Evolutionary conservation across 2,329 filamentous ascomycete species (phyloP).

Genomic region (Aspergillaceae sp.): DNA sequence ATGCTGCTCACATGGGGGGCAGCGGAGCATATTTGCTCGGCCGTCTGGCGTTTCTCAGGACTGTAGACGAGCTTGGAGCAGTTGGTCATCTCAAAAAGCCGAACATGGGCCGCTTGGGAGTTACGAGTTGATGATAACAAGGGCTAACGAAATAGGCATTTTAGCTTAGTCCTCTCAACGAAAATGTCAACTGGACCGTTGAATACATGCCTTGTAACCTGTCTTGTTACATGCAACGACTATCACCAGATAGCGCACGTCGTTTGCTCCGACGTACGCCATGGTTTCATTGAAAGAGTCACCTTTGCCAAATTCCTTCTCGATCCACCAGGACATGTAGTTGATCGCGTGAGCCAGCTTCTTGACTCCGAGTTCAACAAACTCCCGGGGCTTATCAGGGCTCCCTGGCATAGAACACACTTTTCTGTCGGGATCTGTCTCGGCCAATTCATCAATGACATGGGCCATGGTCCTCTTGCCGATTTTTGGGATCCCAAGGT

Average conservation of each 20-base stretch:
- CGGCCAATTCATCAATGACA: constrained; percentile 5
- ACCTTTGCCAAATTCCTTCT: constrained; percentile 9
- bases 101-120: constrained; percentile 10
- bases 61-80: constrained; percentile 18
- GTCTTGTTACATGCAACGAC: constrained; percentile 14
- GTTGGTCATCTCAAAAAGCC: constrained; percentile 9
- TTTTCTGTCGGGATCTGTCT: constrained; percentile 1
- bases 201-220: constrained; percentile 8
- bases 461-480: constrained; percentile 6
- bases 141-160: not conserved
- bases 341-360: constrained; percentile 16
- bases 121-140: constrained; percentile 14
- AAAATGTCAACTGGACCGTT: not conserved
- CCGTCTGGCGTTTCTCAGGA: constrained; percentile 15
- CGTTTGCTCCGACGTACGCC: constrained; percentile 14
- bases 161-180: not conserved
- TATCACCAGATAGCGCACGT: constrained; percentile 14
- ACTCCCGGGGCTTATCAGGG: constrained; percentile 4
- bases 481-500: too few relatives aligned
- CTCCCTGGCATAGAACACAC: constrained; percentile 5
- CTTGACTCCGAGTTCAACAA: constrained; percentile 7
- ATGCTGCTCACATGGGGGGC: constrained; percentile 1
- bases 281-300: constrained; percentile 8
- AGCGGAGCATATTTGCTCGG: constrained; percentile 8
- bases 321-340: constrained; percentile 16